Evolutionary conservation across 345 rosid genomes (phyloP).

Genomic region (Kernera saxatilis): DNA sequence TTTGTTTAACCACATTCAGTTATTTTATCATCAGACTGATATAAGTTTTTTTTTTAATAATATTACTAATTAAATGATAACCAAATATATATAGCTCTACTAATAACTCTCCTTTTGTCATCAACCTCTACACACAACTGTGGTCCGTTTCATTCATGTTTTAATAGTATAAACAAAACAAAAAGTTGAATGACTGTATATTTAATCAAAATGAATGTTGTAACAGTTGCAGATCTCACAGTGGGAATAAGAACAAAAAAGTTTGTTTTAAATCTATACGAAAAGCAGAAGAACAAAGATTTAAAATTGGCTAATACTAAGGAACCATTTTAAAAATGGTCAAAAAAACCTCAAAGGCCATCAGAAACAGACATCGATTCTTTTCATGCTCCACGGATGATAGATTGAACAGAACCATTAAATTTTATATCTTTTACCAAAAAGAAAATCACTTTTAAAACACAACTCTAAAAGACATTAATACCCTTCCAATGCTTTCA

Average conservation of each 20-base stretch:
- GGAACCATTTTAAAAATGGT: neutral
- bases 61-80: neutral
- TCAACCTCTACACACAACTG: neutral
- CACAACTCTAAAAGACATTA: constrained; percentile 8
- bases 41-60: neutral
- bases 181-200: constrained; percentile 5
- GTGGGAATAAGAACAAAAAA: constrained; percentile 31
- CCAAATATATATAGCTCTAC: neutral
- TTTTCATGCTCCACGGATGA: constrained; percentile 29
- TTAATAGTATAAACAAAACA: neutral
- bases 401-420: constrained; percentile 20
- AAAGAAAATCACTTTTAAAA: constrained; percentile 9
- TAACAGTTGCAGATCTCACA: constrained; percentile 27
- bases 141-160: neutral
- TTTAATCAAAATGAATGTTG: constrained; percentile 14
- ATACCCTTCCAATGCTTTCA: constrained; percentile 24
- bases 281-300: constrained; percentile 5
- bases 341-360: constrained; percentile 7
- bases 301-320: neutral
- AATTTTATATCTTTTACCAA: neutral
- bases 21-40: neutral
- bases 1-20: neutral
- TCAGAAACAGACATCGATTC: constrained; percentile 25
- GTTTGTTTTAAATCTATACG: constrained; percentile 2
- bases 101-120: neutral